phyloP scores from a whole-genome alignment of 768 basidiomycete genomes.

The Leccinum obscurum region DNA sequence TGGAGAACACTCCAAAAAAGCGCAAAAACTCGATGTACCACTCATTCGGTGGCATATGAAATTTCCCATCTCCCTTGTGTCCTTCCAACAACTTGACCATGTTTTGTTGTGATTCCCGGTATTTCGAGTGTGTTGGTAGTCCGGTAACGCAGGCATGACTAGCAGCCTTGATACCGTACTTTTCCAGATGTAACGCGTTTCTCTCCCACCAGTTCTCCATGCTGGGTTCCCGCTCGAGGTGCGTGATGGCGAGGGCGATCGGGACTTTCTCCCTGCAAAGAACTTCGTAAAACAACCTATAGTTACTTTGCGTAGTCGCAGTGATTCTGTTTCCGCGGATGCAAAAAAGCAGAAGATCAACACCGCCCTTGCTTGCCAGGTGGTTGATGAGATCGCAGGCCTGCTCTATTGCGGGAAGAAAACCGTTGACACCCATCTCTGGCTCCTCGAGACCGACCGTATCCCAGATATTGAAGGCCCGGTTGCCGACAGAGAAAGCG shows the following conservation, averaged over 20 bases:
- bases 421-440: constrained; percentile 25
- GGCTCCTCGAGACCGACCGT: constrained; percentile 38
- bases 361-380: constrained; percentile 32
- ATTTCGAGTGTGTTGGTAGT: constrained; percentile 29
- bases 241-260: constrained; percentile 37
- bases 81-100: constrained; percentile 17
- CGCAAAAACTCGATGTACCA: constrained; percentile 29
- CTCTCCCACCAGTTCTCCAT: constrained; percentile 39
- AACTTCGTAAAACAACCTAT: constrained; percentile 42
- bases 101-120: constrained; percentile 22
- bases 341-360: constrained; percentile 43
- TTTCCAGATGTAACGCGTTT: constrained; percentile 25
- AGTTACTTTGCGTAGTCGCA: constrained; percentile 39
- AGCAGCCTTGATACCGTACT: constrained; percentile 27
- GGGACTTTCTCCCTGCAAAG: constrained; percentile 38
- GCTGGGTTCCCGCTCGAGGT: constrained; percentile 37
- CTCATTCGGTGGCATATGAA: constrained; percentile 27
- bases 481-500: constrained; percentile 18
- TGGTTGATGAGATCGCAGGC: constrained; percentile 35
- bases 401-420: constrained; percentile 32
- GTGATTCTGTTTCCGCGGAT: constrained; percentile 44
- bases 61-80: constrained; percentile 17
- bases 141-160: constrained; percentile 40
- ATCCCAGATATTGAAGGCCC: constrained; percentile 32
- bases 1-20: constrained; percentile 24